phyloP scores from a whole-genome alignment of 306 rosid species.

The Quercus dentata region DNA sequence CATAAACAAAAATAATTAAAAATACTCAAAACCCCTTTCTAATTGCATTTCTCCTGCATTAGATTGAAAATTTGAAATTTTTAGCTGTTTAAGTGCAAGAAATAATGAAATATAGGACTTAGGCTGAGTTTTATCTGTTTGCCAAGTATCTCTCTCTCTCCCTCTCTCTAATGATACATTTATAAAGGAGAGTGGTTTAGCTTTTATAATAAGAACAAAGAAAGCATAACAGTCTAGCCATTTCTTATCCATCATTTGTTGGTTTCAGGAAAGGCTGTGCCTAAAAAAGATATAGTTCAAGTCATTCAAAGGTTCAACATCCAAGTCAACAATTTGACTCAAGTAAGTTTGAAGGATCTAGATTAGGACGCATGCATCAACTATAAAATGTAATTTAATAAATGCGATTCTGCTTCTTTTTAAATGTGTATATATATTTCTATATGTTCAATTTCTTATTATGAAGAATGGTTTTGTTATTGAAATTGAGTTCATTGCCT shows the following conservation, averaged over 20 bases:
- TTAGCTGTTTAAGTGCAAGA: too few species aligned
- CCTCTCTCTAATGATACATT: not conserved
- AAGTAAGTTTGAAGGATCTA: conserved; percentile 42
- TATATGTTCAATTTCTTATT: not conserved
- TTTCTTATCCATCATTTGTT: conserved; percentile 23
- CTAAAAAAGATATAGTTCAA: conserved; percentile 68
- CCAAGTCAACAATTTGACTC: conserved; percentile 95
- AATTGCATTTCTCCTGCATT: not conserved
- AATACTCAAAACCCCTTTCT: not conserved
- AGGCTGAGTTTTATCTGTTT: not conserved
- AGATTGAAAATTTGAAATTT: too few species aligned
- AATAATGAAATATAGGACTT: not conserved
- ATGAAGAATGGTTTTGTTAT: not conserved
- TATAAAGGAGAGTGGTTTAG: not conserved
- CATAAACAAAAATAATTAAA: not conserved
- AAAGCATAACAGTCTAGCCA: not conserved
- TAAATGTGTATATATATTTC: too few species aligned
- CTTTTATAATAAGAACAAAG: not conserved
- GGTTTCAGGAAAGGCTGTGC: conserved; percentile 69
- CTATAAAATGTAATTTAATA: conserved; percentile 1
- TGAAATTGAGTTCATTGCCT: not conserved
- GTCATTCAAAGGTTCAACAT: conserved; percentile 76
- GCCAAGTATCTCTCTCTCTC: not conserved
- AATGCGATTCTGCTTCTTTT: too few species aligned
- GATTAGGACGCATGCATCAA: not conserved